Evolutionary conservation across 2,329 filamentous ascomycete species (phyloP), one percentile per base, ranked within the genome.

Genomic region (Sordariomycetes sp.): DNA sequence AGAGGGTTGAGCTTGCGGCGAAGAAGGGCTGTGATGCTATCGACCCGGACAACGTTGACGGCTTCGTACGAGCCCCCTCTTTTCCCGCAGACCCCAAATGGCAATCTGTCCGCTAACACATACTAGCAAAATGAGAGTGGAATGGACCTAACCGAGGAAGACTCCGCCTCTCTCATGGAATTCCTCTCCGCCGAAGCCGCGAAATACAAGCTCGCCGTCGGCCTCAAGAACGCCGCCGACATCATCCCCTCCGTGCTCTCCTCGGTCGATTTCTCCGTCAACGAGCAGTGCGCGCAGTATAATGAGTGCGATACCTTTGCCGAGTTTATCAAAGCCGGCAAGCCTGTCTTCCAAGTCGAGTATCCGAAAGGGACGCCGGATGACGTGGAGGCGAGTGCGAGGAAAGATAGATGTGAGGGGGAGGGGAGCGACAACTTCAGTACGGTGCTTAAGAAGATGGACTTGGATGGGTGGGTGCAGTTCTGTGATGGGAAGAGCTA

Each of bases 311-410:
- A 72, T 40, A 76, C 70, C 1, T 88, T 83, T 66, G 69, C 72
- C 2, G 69, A 76, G 3, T 88, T 88, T 65, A 77, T 85, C 59
- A 64, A 76, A 11, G 78, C 77, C 6, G 74, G 76, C 35, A 88
- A 89, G 68, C 85, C 86, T 1, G 86, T 89, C 35, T 88, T 89
- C 67, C 81, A 88, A 66, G 87, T 89, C 61, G 87, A 89, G 71
- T 89, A 89, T 65, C 83, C 83, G 2, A 73, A 78, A 51, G 76
- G 74, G 10, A 77, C 76, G 8, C 68, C 68, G 7, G 65, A 69
- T 69, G 59, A 63, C 3, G 71, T 79, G 22, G 60, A 61, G 22
- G 62, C 71, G 61, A 3, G n/a, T 16, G 51, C 35, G 20, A 40
- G 43, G 16, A 51, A 59, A 52, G 28, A 50, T 67, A 74, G 62